phyloP scores from a whole-genome alignment of 352 stramenopile genomes.

The Phytophthora idaei region DNA sequence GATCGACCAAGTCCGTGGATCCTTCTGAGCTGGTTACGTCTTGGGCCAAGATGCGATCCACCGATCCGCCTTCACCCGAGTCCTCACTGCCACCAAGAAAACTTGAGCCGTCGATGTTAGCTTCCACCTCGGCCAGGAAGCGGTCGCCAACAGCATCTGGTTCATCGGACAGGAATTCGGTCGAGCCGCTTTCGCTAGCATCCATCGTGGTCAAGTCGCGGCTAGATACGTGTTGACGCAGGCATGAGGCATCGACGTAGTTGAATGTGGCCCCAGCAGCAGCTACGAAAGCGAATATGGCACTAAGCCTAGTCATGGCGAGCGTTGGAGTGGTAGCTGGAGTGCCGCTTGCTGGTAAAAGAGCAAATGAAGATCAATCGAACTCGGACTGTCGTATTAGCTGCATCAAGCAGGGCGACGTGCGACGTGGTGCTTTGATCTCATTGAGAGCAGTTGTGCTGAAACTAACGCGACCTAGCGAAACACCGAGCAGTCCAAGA shows the following conservation, averaged over 20 bases:
- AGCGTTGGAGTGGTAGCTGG: background rate
- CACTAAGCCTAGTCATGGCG: constrained; percentile 14
- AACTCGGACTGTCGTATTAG: background rate
- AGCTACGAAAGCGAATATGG: constrained; percentile 4
- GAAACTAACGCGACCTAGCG: background rate
- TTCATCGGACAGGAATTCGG: constrained; percentile 11
- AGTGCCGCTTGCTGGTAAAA: background rate
- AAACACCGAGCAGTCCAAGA: background rate
- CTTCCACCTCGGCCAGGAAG: constrained; percentile 7
- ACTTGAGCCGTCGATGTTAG: background rate
- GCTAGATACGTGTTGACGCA: constrained; percentile 10
- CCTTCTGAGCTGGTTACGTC: constrained; percentile 7
- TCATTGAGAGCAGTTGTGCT: background rate
- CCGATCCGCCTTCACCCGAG: background rate
- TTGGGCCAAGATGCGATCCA: constrained; percentile 2
- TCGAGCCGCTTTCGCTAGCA: constrained; percentile 18
- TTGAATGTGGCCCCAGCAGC: background rate
- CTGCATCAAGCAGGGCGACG: background rate
- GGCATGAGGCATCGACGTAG: constrained; percentile 7
- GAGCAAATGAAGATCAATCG: background rate
- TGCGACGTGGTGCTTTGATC: background rate
- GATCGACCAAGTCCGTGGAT: background rate
- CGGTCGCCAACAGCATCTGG: background rate
- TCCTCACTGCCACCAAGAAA: background rate
- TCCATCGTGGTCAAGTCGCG: constrained; percentile 10